A percentile compares a stretch with the other conserved stretches of the same genome.
These are phyloP conservation scores for Neurospora intermedia DNA, from an alignment of 495 filamentous ascomycete species.

Conservation along the genomic window DNA sequence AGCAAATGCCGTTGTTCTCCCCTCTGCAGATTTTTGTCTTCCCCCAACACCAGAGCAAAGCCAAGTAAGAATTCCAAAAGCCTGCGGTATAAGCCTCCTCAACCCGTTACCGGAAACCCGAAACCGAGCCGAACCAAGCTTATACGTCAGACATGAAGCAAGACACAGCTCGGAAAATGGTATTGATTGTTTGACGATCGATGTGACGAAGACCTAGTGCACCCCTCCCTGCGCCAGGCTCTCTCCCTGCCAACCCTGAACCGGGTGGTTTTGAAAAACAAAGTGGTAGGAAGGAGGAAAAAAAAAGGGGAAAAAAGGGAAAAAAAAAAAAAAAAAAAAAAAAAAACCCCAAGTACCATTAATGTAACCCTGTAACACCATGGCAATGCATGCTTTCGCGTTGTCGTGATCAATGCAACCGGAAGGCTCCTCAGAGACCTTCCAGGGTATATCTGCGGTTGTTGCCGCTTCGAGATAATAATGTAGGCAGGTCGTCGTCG, in stretches of 20 bases:
- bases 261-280: slow-evolving; percentile 1
- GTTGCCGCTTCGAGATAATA: not conserved
- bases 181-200: not conserved
- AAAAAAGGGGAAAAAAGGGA: not conserved
- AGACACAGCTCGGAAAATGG: slow-evolving; percentile 6
- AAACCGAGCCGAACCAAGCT: not conserved
- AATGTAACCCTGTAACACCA: slow-evolving; percentile 13
- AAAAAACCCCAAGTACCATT: slow-evolving; percentile 10
- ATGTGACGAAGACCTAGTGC: not conserved
- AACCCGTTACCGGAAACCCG: slow-evolving; percentile 1
- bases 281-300: not conserved
- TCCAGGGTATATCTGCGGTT: not conserved
- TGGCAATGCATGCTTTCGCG: slow-evolving; percentile 21
- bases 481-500: not conserved
- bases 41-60: slow-evolving; percentile 1
- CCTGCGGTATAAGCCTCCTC: not conserved
- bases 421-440: not conserved
- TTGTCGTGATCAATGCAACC: slow-evolving; percentile 13
- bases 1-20: slow-evolving; percentile 4
- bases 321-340: not conserved
- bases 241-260: not conserved
- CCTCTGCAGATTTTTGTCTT: not conserved
- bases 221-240: not conserved
- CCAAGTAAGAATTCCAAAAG: slow-evolving; percentile 1
- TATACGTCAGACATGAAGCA: not conserved